These are phyloP conservation scores for Arthrocladium fulminans DNA, from an alignment of 2,329 filamentous ascomycete genomes.

Conservation along the genomic window DNA sequence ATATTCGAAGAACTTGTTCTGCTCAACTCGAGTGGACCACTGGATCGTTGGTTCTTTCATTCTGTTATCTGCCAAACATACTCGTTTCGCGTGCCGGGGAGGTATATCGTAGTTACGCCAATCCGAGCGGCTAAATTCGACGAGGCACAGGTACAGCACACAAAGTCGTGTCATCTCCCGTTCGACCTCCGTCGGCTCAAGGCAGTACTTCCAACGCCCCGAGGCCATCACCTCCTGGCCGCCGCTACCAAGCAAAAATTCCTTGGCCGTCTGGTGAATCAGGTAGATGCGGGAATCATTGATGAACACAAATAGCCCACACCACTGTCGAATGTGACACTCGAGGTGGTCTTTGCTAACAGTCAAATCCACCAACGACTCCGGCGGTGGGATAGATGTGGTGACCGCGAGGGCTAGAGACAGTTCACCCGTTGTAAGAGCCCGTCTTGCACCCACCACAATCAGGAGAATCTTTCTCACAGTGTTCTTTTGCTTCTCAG, in stretches of 20 bases:
- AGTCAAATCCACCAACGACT: too few species aligned
- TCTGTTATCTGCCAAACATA: too few species aligned
- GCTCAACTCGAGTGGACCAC: not conserved
- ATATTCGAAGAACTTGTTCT: not conserved
- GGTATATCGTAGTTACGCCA: too few species aligned
- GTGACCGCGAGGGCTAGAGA: conserved; percentile 19
- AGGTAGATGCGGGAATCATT: conserved; percentile 21
- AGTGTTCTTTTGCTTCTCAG: not conserved
- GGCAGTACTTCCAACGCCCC: not conserved
- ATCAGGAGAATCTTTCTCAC: conserved; percentile 22
- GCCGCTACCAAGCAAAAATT: conserved; percentile 21
- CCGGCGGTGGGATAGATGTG: too few species aligned
- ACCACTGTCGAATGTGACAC: too few species aligned
- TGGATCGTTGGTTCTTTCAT: too few species aligned
- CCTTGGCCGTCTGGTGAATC: conserved; percentile 26
- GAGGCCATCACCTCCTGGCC: conserved; percentile 9
- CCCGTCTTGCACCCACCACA: conserved; percentile 23
- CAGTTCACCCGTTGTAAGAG: conserved; percentile 24
- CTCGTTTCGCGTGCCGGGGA: too few species aligned
- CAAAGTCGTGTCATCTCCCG: not conserved
- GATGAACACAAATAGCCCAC: conserved; percentile 25
- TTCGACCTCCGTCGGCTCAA: not conserved
- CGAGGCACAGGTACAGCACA: not conserved
- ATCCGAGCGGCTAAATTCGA: too few species aligned
- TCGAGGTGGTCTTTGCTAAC: too few species aligned